These are phyloP conservation scores for Myxozyma neotropica DNA, from an alignment of 805 yeast genomes.

Conservation along the genomic window DNA sequence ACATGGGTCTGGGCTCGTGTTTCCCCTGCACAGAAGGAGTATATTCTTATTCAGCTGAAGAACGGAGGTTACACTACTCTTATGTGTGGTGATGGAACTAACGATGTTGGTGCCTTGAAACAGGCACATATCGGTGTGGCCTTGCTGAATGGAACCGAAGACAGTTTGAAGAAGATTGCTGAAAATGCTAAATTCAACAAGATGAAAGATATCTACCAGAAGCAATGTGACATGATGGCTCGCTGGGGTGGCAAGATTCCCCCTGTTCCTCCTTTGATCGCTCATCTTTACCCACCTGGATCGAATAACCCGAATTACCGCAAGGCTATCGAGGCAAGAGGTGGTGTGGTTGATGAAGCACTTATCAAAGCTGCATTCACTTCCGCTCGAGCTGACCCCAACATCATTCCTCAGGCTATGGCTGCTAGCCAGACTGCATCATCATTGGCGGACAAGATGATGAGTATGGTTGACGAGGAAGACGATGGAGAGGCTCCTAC, in stretches of 20 bases:
- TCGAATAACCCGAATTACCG: slow-evolving; percentile 85
- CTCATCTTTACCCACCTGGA: slow-evolving; percentile 96
- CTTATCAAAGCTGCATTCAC: slow-evolving; percentile 51
- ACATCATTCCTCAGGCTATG: slow-evolving; percentile 10
- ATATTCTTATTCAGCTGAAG: slow-evolving; percentile 78
- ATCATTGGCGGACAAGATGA: slow-evolving; percentile 63
- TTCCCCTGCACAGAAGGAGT: slow-evolving; percentile 94
- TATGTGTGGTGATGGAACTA: slow-evolving; percentile 99
- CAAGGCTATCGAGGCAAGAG: slow-evolving; percentile 81
- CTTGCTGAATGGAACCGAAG: slow-evolving; percentile 94
- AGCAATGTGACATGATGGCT: slow-evolving; percentile 75
- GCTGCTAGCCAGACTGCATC: slow-evolving; percentile 46
- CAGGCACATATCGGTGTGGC: slow-evolving; percentile 99
- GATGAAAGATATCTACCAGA: slow-evolving; percentile 69
- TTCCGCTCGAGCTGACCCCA: slow-evolving; percentile 11
- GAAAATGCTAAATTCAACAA: slow-evolving; percentile 74
- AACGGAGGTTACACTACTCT: slow-evolving; percentile 87
- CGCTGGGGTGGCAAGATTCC: slow-evolving; percentile 74
- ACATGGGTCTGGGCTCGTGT: slow-evolving; percentile 98
- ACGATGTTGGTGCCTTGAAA: slow-evolving; percentile 98
- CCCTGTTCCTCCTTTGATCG: slow-evolving; percentile 81
- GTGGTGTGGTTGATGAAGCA: slow-evolving; percentile 70
- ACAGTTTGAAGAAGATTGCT: slow-evolving; percentile 83
- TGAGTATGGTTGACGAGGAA: slow-evolving; percentile 56
- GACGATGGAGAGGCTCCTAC: slow-evolving; percentile 86